phyloP scores from a whole-genome alignment of 2,329 filamentous ascomycete genomes.

The Apiospora saccharicola region DNA sequence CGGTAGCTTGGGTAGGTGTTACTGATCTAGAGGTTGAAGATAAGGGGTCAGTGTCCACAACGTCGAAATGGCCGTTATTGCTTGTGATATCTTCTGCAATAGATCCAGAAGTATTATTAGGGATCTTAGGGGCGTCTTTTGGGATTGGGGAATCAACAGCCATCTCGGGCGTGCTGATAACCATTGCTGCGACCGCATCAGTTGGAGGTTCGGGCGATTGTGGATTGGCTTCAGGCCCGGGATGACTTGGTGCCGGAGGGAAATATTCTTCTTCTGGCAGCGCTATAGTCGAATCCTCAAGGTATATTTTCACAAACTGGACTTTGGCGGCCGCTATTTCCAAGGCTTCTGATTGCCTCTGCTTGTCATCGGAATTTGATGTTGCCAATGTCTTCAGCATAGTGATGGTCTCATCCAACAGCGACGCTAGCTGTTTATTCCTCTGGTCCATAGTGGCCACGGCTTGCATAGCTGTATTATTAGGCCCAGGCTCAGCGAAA shows the following conservation, averaged over 20 bases:
- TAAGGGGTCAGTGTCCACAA: constrained; percentile 37
- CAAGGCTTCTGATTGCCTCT: constrained; percentile 59
- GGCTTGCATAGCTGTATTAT: constrained; percentile 42
- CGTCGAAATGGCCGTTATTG: constrained; percentile 16
- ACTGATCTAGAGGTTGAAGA: constrained; percentile 25
- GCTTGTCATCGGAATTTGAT: constrained; percentile 56
- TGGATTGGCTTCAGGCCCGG: constrained; percentile 27
- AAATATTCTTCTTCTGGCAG: constrained; percentile 49
- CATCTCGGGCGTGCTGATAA: constrained; percentile 33
- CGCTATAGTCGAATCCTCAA: constrained; percentile 64
- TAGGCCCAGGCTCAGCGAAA: constrained; percentile 43
- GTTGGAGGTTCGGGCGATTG: constrained; percentile 32
- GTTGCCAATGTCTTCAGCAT: constrained; percentile 68
- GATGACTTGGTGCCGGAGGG: constrained; percentile 39
- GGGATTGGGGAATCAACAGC: constrained; percentile 29
- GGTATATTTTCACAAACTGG: constrained; percentile 69
- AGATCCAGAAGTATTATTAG: neutral
- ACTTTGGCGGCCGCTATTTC: constrained; percentile 68
- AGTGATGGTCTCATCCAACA: constrained; percentile 72
- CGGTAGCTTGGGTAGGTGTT: constrained; percentile 30
- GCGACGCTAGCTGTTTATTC: constrained; percentile 70
- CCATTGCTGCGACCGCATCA: constrained; percentile 41
- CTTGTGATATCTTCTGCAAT: neutral
- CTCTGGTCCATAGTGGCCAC: constrained; percentile 66
- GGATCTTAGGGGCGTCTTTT: neutral